These are phyloP conservation scores for Lagerstroemia speciosa DNA, from an alignment of 345 rosid species.

Conservation along the genomic window DNA sequence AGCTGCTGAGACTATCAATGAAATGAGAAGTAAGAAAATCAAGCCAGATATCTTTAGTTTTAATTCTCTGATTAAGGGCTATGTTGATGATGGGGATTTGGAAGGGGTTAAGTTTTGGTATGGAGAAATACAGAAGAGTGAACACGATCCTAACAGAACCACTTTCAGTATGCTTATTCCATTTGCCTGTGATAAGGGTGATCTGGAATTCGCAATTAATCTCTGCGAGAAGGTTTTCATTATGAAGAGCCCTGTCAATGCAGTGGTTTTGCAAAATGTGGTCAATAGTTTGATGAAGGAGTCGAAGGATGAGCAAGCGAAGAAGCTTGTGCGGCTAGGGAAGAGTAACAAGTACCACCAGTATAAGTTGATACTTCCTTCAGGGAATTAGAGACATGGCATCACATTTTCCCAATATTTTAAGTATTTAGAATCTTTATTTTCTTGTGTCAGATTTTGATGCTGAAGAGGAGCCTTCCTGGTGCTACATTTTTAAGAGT, in stretches of 20 bases:
- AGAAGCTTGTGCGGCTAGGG: constrained; percentile 42
- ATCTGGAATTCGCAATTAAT: constrained; percentile 40
- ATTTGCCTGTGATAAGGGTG: constrained; percentile 43
- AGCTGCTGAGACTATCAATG: constrained; percentile 32
- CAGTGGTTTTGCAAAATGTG: constrained; percentile 36
- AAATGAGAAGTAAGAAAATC: constrained; percentile 37
- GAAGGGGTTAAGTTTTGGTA: constrained; percentile 49
- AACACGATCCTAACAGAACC: constrained; percentile 20
- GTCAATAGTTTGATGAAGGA: constrained; percentile 40
- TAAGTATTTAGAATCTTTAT: neutral
- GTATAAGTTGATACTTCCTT: constrained; percentile 31
- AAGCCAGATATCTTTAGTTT: constrained; percentile 40
- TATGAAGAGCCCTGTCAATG: constrained; percentile 20
- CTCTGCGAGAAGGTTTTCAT: constrained; percentile 33
- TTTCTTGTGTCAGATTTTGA: neutral
- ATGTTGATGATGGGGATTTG: constrained; percentile 28
- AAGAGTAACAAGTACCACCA: constrained; percentile 28
- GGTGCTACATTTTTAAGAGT: neutral
- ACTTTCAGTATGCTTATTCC: constrained; percentile 36
- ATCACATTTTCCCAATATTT: neutral
- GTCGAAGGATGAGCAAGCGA: constrained; percentile 45
- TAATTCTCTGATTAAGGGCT: constrained; percentile 51
- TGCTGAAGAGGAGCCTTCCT: neutral
- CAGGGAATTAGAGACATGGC: constrained; percentile 9
- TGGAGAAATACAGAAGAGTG: constrained; percentile 28